Base-by-base conservation (phyloP, 2,329 filamentous ascomycete genomes). In the Penicillium sp. region DNA sequence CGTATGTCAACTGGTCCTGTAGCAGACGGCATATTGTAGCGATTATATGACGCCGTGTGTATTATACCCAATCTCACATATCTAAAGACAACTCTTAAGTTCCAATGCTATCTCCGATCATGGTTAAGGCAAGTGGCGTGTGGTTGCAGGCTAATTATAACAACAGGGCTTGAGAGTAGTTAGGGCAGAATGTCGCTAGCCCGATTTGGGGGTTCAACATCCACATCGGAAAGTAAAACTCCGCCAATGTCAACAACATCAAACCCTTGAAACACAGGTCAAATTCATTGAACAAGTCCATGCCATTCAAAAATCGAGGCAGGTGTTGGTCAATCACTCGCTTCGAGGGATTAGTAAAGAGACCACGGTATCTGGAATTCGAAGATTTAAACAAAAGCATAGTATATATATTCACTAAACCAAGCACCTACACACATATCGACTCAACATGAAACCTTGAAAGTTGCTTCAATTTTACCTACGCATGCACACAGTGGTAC, bases 301-400 rank as follows among this genome's bases (percentile, higher is more conserved):
- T 10, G 3, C 1, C 8, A 10, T 39, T 10, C 0, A 11, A 19
- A 2, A 10, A 2, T 8, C 1, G 19, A 10, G 3, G 9, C 4
- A 10, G 3, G 9, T 9, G 16, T 8, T 10, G 9, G 19, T 19
- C 3, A 2, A 5, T 19, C n/a, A n/a, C n/a, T n/a, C n/a, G n/a
- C n/a, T n/a, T n/a, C n/a, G n/a, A n/a, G n/a, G n/a, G n/a, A n/a
- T n/a, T n/a, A n/a, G n/a, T n/a, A n/a, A n/a, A n/a, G n/a, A n/a
- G n/a, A n/a, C n/a, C n/a, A n/a, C n/a, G n/a, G n/a, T n/a, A n/a
- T n/a, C n/a, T n/a, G n/a, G n/a, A n/a, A n/a, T n/a, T n/a, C n/a
- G n/a, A n/a, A n/a, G n/a, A n/a, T n/a, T n/a, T n/a, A 33, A 16
- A 11, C 31, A 14, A 33, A 33, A 2, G 31, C 14, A 16, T 7